Conservation (phyloP, 1,139 yeast genomes). For the Candida frijolesensis region DNA sequence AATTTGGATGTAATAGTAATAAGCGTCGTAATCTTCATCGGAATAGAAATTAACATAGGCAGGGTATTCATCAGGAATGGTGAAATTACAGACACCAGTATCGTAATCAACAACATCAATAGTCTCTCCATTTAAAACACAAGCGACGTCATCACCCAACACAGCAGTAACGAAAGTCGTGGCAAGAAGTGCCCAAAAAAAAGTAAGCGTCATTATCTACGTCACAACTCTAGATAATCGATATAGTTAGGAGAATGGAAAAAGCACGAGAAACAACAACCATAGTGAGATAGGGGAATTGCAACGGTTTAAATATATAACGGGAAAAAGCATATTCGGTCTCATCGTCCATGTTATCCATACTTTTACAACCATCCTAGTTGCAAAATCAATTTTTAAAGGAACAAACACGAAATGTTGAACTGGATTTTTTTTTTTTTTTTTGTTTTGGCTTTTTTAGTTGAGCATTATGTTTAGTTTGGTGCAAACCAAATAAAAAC, state of each 20-base stretch:
- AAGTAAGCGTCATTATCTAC: neutral
- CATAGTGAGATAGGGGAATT: neutral
- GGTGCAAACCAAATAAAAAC: neutral
- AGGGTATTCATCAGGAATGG: constrained; percentile 31
- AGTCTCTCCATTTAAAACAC: constrained; percentile 34
- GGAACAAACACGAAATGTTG: neutral
- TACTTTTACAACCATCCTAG: neutral
- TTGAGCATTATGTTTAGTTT: too few relatives aligned
- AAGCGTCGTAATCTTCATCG: constrained; percentile 34
- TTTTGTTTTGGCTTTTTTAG: neutral
- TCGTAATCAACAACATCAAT: constrained; percentile 40
- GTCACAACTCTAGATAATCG: neutral
- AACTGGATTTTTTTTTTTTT: neutral
- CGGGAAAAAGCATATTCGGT: neutral
- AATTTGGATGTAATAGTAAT: constrained; percentile 37
- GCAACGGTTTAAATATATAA: neutral
- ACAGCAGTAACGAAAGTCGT: constrained; percentile 2
- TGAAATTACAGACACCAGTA: constrained; percentile 42
- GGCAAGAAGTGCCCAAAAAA: constrained; percentile 1
- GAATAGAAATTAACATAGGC: constrained; percentile 28
- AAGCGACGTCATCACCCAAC: constrained; percentile 28
- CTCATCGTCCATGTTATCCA: neutral
- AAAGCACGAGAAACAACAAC: neutral
- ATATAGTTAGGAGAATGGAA: neutral
- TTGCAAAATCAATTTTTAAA: neutral